phyloP scores from a whole-genome alignment of 345 rosid genomes.

The Hypericum androsaemum region DNA sequence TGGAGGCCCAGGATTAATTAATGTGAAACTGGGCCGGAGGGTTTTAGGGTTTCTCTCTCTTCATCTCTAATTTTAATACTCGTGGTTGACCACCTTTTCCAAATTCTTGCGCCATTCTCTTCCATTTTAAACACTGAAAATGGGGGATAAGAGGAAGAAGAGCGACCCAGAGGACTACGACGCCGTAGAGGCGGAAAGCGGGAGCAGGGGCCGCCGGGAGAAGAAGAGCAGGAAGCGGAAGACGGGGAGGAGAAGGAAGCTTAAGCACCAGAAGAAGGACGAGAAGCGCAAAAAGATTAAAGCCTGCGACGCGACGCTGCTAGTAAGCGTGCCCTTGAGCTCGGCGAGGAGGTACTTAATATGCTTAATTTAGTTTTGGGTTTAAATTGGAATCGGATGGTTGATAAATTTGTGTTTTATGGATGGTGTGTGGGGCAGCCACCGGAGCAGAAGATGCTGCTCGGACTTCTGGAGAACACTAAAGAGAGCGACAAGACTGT shows the following conservation, averaged over 20 bases:
- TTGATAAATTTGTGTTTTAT: background rate
- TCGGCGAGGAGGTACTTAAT: too few relatives aligned
- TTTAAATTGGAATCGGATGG: background rate
- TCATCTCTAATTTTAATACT: too few relatives aligned
- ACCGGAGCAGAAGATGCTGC: slow-evolving; percentile 41
- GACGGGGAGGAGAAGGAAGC: slow-evolving; percentile 60
- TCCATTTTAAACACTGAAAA: too few relatives aligned
- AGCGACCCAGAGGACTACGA: too few relatives aligned
- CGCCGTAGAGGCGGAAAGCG: background rate
- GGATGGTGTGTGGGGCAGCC: slow-evolving; percentile 47
- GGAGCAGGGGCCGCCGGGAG: slow-evolving; percentile 10
- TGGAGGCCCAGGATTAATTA: too few relatives aligned
- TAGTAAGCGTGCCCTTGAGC: slow-evolving; percentile 70
- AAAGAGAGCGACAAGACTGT: too few relatives aligned
- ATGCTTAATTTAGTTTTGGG: background rate
- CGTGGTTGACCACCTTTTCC: too few relatives aligned
- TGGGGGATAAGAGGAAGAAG: too few relatives aligned
- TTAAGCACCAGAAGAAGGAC: slow-evolving; percentile 67
- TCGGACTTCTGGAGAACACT: too few relatives aligned
- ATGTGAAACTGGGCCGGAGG: too few relatives aligned
- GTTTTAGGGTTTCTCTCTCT: too few relatives aligned
- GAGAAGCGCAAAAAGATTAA: slow-evolving; percentile 82
- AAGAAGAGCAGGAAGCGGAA: slow-evolving; percentile 40
- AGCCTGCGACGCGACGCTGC: slow-evolving; percentile 72
- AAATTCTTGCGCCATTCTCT: too few relatives aligned